A percentile compares a stretch with the other conserved stretches of the same genome.
Evolutionary conservation across 1,284 basidiomycete genomes (phyloP).

Genomic region (Lentinula novae-zelandiae): DNA sequence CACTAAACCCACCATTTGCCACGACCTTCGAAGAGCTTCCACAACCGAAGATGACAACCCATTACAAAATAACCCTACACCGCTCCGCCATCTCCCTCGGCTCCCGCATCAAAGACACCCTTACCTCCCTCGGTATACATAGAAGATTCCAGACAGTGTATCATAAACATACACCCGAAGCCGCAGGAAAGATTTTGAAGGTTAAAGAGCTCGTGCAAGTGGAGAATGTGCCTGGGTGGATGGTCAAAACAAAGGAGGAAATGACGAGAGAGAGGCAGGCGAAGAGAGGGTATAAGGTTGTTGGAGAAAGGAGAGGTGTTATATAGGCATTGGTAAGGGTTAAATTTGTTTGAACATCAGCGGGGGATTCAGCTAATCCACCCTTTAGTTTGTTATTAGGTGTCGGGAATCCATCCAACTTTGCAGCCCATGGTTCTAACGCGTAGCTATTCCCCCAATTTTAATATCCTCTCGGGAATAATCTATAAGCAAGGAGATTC

Average conservation of each 20-base stretch:
- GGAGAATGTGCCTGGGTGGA: constrained; percentile 66
- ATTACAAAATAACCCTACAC: constrained; percentile 81
- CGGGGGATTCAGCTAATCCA: no score
- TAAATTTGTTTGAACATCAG: not conserved
- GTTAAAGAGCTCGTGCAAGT: constrained; percentile 89
- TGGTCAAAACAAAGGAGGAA: constrained; percentile 63
- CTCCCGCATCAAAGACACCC: constrained; percentile 65
- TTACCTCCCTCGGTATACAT: constrained; percentile 75
- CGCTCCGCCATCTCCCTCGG: constrained; percentile 83
- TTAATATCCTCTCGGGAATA: no score
- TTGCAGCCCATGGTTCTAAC: no score
- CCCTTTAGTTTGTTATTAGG: not conserved
- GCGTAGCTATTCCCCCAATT: no score
- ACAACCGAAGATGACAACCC: constrained; percentile 34
- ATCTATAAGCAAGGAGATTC: no score
- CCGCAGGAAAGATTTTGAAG: constrained; percentile 77
- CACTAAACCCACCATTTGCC: not conserved
- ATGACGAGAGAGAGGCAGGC: constrained; percentile 51
- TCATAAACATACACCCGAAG: constrained; percentile 65
- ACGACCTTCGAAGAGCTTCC: constrained; percentile 23
- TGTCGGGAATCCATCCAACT: no score
- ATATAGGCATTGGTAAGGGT: not conserved
- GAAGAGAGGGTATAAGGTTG: constrained; percentile 1
- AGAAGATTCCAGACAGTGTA: constrained; percentile 81
- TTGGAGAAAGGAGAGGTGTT: not conserved